Evolutionary conservation across 1,284 basidiomycete genomes (phyloP), one percentile per base, ranked within the genome.

Genomic region (Papiliotrema terrestris): DNA sequence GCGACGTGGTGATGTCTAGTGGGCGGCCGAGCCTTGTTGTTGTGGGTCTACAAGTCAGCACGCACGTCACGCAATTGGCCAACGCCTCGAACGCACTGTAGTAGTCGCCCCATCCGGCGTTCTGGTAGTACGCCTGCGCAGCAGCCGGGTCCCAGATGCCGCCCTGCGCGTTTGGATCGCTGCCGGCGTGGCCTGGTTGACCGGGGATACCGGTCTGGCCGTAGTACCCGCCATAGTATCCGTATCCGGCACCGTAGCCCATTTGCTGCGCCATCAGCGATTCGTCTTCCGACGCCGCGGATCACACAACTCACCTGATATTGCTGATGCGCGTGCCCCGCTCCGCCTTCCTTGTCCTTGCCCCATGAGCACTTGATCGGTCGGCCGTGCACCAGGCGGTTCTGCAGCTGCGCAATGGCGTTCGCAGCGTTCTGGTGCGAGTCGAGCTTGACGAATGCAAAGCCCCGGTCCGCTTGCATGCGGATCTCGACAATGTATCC

Each of bases 311-410:
- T 58, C 51, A 62, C 59, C 57, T 64, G 59, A n/a, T 49, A 54
- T 26, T 17, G 48, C 52, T 51, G 43, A 49, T 42, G 52, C 44
- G 49, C 56, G 52, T 25, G 52, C 14, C 14, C 11, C 56, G 55
- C 63, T 23, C 52, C 63, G 17, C 59, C 59, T 11, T 63, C 57
- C 55, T 91, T 83, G 73, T 97, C 94, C 78, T 97, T 98, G 59
- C 95, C 95, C 95, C 95, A 98, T 63, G 91, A 92, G 77, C 91
- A 95, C 78, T 96, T 95, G 81, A 98, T 89, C 14, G 91, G 91
- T 43, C 95, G 81, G 49, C 94, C 94, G 67, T 98, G 95, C 29
- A 98, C 88, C 81, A 91, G 88, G 76, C 91, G 88, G 52, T 94
- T 93, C 75, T 94, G 91, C 52, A 98, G 80, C 70, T 95, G 89